phyloP scores from a whole-genome alignment of 192 early-diverging fungal genomes.

The Thamnidium elegans region DNA sequence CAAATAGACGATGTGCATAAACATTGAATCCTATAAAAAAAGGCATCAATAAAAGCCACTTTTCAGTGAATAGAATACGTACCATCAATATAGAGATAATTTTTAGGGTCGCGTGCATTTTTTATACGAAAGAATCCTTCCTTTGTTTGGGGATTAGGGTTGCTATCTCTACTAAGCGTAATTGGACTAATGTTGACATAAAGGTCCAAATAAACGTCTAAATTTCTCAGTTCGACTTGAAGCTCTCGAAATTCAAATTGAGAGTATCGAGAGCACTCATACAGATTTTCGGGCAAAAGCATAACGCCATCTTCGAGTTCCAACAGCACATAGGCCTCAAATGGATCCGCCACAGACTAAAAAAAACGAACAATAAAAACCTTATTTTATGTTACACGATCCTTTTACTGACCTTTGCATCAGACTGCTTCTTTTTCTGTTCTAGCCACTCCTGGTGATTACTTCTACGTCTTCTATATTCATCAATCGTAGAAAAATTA shows the following conservation, averaged over 20 bases:
- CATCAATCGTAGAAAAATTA: constrained; percentile 61
- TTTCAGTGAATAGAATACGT: too few relatives aligned
- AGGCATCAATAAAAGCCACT: too few relatives aligned
- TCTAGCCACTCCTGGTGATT: constrained; percentile 33
- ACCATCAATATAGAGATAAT: constrained; percentile 58
- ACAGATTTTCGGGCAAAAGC: constrained; percentile 58
- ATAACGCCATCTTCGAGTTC: constrained; percentile 47
- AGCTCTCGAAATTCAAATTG: constrained; percentile 59
- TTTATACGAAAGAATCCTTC: constrained; percentile 27
- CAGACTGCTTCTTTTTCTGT: constrained; percentile 44
- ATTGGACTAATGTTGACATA: constrained; percentile 56
- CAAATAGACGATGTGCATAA: constrained; percentile 66
- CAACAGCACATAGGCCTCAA: constrained; percentile 52
- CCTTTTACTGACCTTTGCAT: constrained; percentile 41
- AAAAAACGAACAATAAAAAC: neutral
- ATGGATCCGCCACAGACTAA: constrained; percentile 43
- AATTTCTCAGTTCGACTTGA: constrained; percentile 60
- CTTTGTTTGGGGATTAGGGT: constrained; percentile 23
- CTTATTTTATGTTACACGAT: neutral
- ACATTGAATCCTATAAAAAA: constrained; percentile 44
- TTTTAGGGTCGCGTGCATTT: constrained; percentile 35
- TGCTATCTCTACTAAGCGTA: constrained; percentile 45
- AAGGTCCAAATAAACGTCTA: constrained; percentile 64
- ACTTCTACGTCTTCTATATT: constrained; percentile 49
- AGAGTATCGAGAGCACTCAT: constrained; percentile 50